Base-by-base conservation (phyloP, 2,329 filamentous ascomycete genomes). In the Tolypocladium ophioglossoides region DNA sequence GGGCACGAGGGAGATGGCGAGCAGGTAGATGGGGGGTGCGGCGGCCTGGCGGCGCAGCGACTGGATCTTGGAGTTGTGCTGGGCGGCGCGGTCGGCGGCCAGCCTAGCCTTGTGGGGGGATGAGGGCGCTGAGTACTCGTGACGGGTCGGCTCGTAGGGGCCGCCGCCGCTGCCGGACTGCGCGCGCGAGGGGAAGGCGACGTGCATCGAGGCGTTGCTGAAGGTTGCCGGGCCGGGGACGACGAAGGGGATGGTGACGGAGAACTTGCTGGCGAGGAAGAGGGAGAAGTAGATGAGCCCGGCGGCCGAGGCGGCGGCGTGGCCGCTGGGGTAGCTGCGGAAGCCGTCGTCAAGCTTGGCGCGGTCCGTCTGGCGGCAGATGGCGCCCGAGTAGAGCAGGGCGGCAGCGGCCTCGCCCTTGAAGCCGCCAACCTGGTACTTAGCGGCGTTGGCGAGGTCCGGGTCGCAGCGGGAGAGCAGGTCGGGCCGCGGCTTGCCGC, bases 211-310 rank as follows among this genome's bases (percentile, higher is more conserved):
- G 1, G 68, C 65, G 56, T 83, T 78, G 54, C 68, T 68, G 39
- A 71, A 68, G 54, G 72, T 74, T 2, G 70, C 68, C 14, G 52
- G 32, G 20, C 73, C 71, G 0, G 75, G 75, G 8, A 79, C 76
- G 11, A 88, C 78, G 67, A 85, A 88, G 1, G 88, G 87, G 35
- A 90, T 78, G 11, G 82, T 85, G 57, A 91, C 83, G 56, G 83
- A 80, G 63, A 92, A 87, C 68, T 91, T 92, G 70, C 85, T 87
- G 60, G 88, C 89, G 24, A 97, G 78, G 76, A 91, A 96, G 51
- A 97, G 81, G 2, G 87, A 87, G 18, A 96, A 79, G 68, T 96
- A 96, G 52, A 91, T 81, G 52, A 96, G 74, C 1, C 91, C 91
- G 12, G 86, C 85, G 61, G 89, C 89, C 5, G 87, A 80, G 57